Evolutionary conservation across 129 eudicot species (phyloP).

Genomic region (Tagetes erecta): DNA sequence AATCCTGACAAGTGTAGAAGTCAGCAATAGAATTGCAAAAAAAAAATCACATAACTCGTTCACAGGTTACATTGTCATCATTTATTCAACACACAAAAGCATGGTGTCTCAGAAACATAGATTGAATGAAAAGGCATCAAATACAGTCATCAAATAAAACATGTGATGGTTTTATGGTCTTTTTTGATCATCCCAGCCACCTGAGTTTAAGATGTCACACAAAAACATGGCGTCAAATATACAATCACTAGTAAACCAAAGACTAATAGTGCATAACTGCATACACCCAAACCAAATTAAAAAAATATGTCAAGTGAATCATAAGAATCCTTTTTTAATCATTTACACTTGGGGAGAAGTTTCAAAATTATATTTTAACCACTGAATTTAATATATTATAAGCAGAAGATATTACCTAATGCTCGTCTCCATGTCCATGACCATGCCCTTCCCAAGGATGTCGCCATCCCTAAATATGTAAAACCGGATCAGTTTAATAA

Average conservation of each 20-base stretch:
- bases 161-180: slow-evolving; percentile 10
- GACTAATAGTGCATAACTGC: background rate
- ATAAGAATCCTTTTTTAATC: background rate
- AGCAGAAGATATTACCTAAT: slow-evolving; percentile 46
- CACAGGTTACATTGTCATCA: background rate
- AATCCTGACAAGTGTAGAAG: background rate
- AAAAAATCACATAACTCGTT: background rate
- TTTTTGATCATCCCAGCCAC: slow-evolving; percentile 5
- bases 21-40: background rate
- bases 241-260: background rate
- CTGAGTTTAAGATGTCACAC: slow-evolving; percentile 6
- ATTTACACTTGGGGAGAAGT: background rate
- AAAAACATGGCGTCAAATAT: background rate
- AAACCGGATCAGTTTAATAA: background rate
- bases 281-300: background rate
- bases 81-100: slow-evolving; percentile 17
- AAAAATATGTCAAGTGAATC: background rate
- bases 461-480: slow-evolving; percentile 62
- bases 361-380: too few species aligned
- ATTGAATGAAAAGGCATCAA: background rate
- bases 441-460: slow-evolving; percentile 91
- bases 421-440: slow-evolving; percentile 52
- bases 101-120: slow-evolving; percentile 6
- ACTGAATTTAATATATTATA: background rate
- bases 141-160: background rate